Conservation (phyloP, 2,329 filamentous ascomycete species). For the Trichophyton equinum region DNA sequence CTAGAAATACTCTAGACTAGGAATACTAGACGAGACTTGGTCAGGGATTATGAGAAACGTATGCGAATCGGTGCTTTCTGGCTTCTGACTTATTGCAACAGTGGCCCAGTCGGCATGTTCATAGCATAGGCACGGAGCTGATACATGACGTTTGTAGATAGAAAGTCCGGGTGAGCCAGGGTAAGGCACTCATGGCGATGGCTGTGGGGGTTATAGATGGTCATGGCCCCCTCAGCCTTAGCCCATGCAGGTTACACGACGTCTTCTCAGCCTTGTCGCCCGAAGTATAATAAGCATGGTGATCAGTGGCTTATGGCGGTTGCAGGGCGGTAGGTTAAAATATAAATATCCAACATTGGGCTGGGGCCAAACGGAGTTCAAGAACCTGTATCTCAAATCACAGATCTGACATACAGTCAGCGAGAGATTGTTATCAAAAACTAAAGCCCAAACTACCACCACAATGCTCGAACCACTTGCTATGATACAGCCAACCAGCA, state of each 20-base stretch:
- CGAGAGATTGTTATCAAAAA: not conserved
- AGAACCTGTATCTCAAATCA: not conserved
- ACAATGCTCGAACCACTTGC: not conserved
- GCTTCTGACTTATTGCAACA: too few relatives aligned
- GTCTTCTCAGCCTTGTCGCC: not conserved
- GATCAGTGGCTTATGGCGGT: not conserved
- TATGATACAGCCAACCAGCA: not conserved
- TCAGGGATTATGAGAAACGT: too few relatives aligned
- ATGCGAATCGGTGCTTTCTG: too few relatives aligned
- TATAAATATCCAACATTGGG: not conserved
- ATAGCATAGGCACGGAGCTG: too few relatives aligned
- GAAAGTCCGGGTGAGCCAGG: too few relatives aligned
- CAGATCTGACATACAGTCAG: too few relatives aligned
- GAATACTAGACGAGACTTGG: too few relatives aligned
- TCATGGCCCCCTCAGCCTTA: not conserved
- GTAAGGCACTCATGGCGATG: too few relatives aligned
- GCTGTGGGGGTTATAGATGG: not conserved
- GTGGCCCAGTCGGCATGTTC: too few relatives aligned
- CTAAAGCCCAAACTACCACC: not conserved
- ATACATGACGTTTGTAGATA: too few relatives aligned
- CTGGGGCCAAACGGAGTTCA: not conserved
- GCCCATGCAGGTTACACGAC: not conserved
- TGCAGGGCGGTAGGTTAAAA: not conserved
- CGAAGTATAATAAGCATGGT: not conserved
- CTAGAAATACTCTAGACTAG: too few relatives aligned